Evolutionary conservation across 192 early-diverging fungal genomes (phyloP).

Genomic region (Coemansia sp.): DNA sequence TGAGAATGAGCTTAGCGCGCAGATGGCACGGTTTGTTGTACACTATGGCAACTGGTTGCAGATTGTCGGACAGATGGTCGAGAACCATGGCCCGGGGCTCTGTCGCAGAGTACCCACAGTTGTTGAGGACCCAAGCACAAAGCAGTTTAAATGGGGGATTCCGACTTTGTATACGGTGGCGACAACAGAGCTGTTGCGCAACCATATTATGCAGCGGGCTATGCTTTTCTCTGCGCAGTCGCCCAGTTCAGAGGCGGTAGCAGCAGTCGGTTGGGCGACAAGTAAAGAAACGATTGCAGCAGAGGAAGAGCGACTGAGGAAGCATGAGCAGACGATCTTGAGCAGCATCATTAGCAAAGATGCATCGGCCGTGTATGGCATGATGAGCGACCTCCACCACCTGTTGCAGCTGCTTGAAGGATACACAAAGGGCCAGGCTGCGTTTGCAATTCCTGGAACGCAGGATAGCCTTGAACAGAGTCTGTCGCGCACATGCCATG

Average conservation of each 20-base stretch:
- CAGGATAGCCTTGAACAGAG: conserved; percentile 18
- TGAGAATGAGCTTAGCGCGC: conserved; percentile 2
- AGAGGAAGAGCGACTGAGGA: conserved; percentile 37
- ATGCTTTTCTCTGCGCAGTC: conserved; percentile 5
- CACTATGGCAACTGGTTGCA: conserved; percentile 44
- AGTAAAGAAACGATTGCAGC: conserved; percentile 2
- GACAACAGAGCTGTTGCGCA: conserved; percentile 37
- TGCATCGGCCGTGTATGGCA: conserved; percentile 49
- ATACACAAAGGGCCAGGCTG: conserved; percentile 10
- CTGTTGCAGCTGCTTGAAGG: conserved; percentile 31
- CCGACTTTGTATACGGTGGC: conserved; percentile 41
- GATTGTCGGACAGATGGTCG: conserved; percentile 40
- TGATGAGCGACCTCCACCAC: conserved; percentile 47
- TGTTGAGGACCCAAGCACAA: conserved; percentile 35
- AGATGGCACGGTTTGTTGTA: conserved; percentile 14
- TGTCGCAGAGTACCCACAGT: conserved; percentile 43
- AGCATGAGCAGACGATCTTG: conserved; percentile 37
- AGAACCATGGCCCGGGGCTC: conserved; percentile 38
- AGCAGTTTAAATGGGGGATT: conserved; percentile 49
- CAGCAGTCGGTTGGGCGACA: conserved; percentile 9
- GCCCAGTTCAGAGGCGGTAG: not conserved
- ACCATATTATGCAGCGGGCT: conserved; percentile 27
- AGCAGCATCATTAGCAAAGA: conserved; percentile 35
- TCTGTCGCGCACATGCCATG: conserved; percentile 34
- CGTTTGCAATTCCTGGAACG: conserved; percentile 14